These are phyloP conservation scores for Pyrenochaeta sp. DNA, from an alignment of 2,329 filamentous ascomycete species.

Conservation along the genomic window DNA sequence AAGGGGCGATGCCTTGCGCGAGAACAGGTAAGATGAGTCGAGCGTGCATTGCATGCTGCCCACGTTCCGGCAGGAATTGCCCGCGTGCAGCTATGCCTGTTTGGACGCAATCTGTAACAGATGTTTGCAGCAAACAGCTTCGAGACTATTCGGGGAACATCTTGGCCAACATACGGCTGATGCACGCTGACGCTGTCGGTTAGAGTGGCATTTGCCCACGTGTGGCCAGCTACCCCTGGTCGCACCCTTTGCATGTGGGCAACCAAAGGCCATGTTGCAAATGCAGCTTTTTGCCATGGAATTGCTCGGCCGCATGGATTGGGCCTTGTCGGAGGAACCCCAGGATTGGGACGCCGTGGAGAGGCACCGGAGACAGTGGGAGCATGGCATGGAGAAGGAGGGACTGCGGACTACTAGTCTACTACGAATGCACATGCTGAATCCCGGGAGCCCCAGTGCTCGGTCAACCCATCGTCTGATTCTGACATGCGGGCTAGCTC, in stretches of 20 bases:
- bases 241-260: background rate
- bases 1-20: conserved; percentile 11
- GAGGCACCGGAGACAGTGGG: too few relatives aligned
- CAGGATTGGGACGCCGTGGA: too few relatives aligned
- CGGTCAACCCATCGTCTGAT: too few relatives aligned
- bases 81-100: conserved; percentile 8
- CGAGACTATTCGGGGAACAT: conserved; percentile 30
- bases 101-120: conserved; percentile 15
- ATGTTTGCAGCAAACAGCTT: conserved; percentile 28
- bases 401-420: too few relatives aligned
- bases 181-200: conserved; percentile 19
- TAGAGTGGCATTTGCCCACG: background rate
- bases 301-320: too few relatives aligned
- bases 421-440: too few relatives aligned
- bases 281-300: conserved; percentile 7
- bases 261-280: too few relatives aligned
- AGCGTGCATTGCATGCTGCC: conserved; percentile 14
- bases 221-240: background rate
- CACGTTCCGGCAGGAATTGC: conserved; percentile 17
- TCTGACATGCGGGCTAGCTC: too few relatives aligned
- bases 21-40: conserved; percentile 4
- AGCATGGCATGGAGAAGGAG: too few relatives aligned
- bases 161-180: conserved; percentile 18
- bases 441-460: too few relatives aligned
- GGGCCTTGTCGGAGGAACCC: too few relatives aligned